phyloP scores from a whole-genome alignment of 176 grass and related monocot species.

The Panicum miliaceum region DNA sequence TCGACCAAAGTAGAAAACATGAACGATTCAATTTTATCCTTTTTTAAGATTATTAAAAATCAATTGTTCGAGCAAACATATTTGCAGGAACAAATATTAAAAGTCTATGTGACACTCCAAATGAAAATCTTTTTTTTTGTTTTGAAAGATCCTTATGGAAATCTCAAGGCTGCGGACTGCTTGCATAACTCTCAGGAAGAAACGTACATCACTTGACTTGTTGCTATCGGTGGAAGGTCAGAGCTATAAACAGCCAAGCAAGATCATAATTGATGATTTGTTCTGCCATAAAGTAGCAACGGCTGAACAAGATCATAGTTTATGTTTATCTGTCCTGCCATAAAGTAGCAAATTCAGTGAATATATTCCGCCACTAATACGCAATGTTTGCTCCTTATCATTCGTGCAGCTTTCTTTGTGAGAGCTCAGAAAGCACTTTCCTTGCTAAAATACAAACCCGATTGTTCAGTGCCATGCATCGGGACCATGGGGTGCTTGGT shows the following conservation, averaged over 20 bases:
- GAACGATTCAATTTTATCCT: background rate
- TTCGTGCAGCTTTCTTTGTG: background rate
- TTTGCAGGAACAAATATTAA: background rate
- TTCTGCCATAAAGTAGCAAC: background rate
- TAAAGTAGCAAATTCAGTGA: slow-evolving; percentile 3
- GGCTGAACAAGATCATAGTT: background rate
- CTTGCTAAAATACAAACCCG: background rate
- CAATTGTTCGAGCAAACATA: background rate
- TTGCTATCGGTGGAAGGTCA: slow-evolving; percentile 15
- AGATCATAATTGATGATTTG: background rate
- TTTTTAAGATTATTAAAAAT: background rate
- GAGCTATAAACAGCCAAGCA: background rate
- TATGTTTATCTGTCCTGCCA: background rate
- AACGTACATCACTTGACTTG: background rate
- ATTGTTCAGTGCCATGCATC: background rate
- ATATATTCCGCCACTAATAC: background rate
- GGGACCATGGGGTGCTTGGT: background rate
- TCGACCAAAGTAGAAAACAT: background rate
- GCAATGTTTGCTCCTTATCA: background rate
- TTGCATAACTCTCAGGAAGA: background rate
- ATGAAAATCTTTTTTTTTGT: background rate
- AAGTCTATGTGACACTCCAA: background rate
- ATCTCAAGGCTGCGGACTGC: background rate
- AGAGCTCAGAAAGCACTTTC: slow-evolving; percentile 32
- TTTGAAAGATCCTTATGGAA: background rate